Conservation (phyloP, 805 yeast genomes). For the Candida ipomoeae region DNA sequence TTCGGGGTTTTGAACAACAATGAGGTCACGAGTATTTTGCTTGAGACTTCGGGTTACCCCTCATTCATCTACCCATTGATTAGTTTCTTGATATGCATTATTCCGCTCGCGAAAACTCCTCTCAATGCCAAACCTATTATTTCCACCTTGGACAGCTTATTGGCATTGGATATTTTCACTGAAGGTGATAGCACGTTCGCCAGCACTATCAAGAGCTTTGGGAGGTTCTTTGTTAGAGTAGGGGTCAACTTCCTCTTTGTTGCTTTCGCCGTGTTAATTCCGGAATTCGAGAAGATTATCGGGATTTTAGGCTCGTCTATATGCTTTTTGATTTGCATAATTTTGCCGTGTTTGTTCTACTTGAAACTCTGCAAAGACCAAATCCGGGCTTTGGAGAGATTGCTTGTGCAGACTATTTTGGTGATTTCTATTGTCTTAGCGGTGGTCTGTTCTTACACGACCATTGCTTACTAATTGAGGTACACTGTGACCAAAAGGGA, state of each 20-base stretch:
- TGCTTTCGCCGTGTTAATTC: conserved; percentile 57
- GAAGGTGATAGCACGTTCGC: conserved; percentile 11
- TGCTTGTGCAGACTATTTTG: conserved; percentile 10
- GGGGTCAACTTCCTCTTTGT: conserved; percentile 58
- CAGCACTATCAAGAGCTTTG: not conserved
- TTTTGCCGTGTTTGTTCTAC: conserved; percentile 74
- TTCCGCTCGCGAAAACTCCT: conserved; percentile 83
- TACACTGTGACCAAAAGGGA: not conserved
- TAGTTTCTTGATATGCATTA: conserved; percentile 68
- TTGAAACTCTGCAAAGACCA: conserved; percentile 21
- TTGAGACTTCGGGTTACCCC: conserved; percentile 47
- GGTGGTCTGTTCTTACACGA: conserved; percentile 18
- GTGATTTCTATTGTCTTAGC: conserved; percentile 15
- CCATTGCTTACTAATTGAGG: conserved; percentile 11
- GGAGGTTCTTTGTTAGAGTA: conserved; percentile 24
- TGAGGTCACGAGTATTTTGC: conserved; percentile 49
- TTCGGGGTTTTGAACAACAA: conserved; percentile 48
- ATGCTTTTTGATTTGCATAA: conserved; percentile 74
- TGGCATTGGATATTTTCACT: conserved; percentile 27
- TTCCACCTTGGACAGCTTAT: conserved; percentile 59
- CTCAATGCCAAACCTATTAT: conserved; percentile 79
- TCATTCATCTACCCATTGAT: conserved; percentile 45
- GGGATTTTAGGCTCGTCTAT: conserved; percentile 79
- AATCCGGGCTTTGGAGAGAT: conserved; percentile 13
- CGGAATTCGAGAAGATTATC: conserved; percentile 77